Evolutionary conservation across 345 rosid species (phyloP), one percentile per base, ranked within the genome.

Genomic region (Syzygium oleosum): DNA sequence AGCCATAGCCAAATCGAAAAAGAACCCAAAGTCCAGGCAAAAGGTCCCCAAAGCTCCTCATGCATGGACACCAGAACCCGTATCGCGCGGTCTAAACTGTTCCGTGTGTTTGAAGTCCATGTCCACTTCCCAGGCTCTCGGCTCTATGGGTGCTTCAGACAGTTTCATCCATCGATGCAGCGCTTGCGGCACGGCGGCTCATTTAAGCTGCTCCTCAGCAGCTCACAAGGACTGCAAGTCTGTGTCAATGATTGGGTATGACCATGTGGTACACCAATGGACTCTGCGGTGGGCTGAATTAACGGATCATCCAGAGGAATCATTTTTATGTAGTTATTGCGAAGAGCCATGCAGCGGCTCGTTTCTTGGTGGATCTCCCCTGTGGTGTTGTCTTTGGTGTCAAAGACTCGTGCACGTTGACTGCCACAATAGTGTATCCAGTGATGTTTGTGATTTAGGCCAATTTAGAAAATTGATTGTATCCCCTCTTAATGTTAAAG

Each of bases 361-460:
- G 51, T 98, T 98, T 92, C 96, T 98, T 41, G 95, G 99, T 55
- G 99, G 99, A 59, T 96, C 99, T 52, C 99, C 99, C 46, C 93
- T 96, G 87, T 98, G 99, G 99, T 96, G 98, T 91, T 98, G 99
- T 95, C 93, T 95, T 92, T 98, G 99, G 99, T 98, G 99, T 90
- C 99, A 98, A 88, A 95, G 95, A 52, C 96, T 98, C 85, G 95
- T 96, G 51, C 99, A 98, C 87, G 98, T 96, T 27, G 99, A 96
- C 90, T 98, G 99, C 88, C 98, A 95, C 88, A 89, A 90, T 91
- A 93, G 89, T 91, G 98, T 95, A 91, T 94, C 92, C 14, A 96
- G 97, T 87, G 97, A 96, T 91, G 77, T 92, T 85, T 98, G 99
- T 93, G 99, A 96, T 91, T 91, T 98, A 90, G 99, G 98, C 65